A percentile compares a stretch with the other conserved stretches of the same genome.
These are phyloP conservation scores for Graphiopsis chlorocephala DNA, from an alignment of 2,329 filamentous ascomycete genomes.

Conservation along the genomic window DNA sequence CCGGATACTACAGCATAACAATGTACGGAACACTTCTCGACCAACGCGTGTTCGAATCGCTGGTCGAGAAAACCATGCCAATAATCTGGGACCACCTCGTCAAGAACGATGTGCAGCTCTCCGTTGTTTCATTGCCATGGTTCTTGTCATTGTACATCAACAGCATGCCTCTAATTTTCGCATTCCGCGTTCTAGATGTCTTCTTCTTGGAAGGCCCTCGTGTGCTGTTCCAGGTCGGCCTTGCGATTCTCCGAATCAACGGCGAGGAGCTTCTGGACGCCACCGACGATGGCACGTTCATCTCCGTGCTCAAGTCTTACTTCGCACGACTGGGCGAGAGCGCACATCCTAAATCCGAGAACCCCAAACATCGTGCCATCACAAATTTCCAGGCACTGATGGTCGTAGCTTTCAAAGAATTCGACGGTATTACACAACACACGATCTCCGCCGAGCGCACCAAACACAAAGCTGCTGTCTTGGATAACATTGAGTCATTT, in stretches of 20 bases:
- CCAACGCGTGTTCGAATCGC: conserved; percentile 93
- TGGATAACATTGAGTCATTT: conserved; percentile 95
- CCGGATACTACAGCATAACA: conserved; percentile 96
- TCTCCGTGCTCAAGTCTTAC: conserved; percentile 91
- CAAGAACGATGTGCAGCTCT: conserved; percentile 93
- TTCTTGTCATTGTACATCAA: conserved; percentile 98
- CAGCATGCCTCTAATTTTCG: conserved; percentile 97
- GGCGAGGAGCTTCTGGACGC: conserved; percentile 94
- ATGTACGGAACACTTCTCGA: conserved; percentile 98
- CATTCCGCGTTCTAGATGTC: conserved; percentile 92
- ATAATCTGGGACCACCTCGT: conserved; percentile 98
- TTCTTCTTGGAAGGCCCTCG: conserved; percentile 98
- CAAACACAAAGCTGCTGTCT: conserved; percentile 90
- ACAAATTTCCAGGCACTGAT: conserved; percentile 97
- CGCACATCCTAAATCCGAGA: conserved; percentile 91
- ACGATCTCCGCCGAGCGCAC: conserved; percentile 84
- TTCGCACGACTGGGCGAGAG: conserved; percentile 92
- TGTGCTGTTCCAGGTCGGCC: conserved; percentile 91
- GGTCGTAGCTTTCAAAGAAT: conserved; percentile 99
- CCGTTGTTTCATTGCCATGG: conserved; percentile 95
- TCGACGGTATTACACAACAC: conserved; percentile 89
- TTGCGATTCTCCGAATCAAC: conserved; percentile 96
- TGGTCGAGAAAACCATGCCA: conserved; percentile 99
- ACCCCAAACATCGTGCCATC: conserved; percentile 87
- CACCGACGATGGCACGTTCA: conserved; percentile 91